These are phyloP conservation scores for Verticillium dahliae DNA, from an alignment of 2,329 filamentous ascomycete genomes.

Conservation along the genomic window DNA sequence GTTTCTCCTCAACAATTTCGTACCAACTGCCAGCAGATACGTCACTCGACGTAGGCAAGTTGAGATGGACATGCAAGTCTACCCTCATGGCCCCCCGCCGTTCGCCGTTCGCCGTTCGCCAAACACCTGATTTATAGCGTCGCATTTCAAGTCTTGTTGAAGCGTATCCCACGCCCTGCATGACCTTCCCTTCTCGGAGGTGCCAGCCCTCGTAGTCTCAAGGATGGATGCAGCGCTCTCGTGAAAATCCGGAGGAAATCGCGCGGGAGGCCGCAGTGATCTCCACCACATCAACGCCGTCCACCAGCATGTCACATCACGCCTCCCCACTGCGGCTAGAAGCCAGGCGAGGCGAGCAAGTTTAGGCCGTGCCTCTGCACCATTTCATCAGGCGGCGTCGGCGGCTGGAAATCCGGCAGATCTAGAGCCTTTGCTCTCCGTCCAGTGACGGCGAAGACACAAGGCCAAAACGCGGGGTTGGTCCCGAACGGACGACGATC, in stretches of 20 bases:
- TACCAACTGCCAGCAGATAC: no score
- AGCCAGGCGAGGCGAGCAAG: neutral
- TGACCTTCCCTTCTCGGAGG: neutral
- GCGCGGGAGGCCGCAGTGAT: neutral
- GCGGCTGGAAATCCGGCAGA: neutral
- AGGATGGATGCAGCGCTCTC: neutral
- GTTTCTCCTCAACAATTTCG: no score
- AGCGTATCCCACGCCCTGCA: no score
- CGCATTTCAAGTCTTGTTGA: no score
- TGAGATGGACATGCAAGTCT: no score
- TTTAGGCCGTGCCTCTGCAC: neutral
- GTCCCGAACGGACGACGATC: neutral
- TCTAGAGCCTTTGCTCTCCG: neutral
- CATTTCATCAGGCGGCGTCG: neutral
- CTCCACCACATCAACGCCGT: neutral
- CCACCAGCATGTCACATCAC: neutral
- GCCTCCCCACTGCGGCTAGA: neutral
- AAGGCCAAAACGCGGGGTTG: neutral
- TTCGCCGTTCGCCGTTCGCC: no score
- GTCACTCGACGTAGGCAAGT: no score
- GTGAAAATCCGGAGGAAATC: neutral
- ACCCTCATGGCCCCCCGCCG: no score
- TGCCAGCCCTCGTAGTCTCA: neutral
- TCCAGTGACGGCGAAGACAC: neutral
- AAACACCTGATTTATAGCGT: no score